Conservation (phyloP, 2,329 filamentous ascomycete species). For the Hortaea sp. region DNA sequence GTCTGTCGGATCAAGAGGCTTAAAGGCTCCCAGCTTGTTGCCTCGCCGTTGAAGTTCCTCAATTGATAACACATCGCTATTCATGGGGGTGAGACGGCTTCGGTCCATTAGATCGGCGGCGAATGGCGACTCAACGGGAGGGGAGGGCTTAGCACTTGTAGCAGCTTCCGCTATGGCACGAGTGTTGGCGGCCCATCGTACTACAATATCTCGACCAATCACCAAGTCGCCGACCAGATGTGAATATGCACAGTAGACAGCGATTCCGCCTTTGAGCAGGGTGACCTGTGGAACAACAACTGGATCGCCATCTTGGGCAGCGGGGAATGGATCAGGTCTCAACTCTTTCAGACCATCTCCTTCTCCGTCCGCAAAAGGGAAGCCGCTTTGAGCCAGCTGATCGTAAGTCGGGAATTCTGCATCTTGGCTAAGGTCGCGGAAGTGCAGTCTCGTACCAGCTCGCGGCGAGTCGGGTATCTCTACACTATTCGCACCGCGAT, state of each 20-base stretch:
- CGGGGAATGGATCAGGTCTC: constrained; percentile 1
- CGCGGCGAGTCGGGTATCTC: constrained; percentile 2
- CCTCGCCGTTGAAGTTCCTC: neutral
- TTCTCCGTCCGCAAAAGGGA: constrained; percentile 3
- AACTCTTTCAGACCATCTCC: constrained; percentile 2
- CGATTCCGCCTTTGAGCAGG: constrained; percentile 2
- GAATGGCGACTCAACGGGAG: neutral
- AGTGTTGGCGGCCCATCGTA: constrained; percentile 3
- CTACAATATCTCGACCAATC: neutral
- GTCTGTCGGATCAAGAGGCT: constrained; percentile 1
- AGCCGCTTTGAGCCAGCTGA: constrained; percentile 1
- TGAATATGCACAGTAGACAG: constrained; percentile 1
- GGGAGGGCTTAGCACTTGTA: neutral
- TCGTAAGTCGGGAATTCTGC: constrained; percentile 3
- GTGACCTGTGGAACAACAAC: constrained; percentile 2
- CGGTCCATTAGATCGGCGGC: neutral
- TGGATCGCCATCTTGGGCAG: neutral
- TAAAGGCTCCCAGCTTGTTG: constrained; percentile 1
- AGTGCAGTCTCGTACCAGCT: constrained; percentile 4
- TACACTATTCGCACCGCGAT: constrained; percentile 2
- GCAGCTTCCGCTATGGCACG: neutral
- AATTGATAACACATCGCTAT: neutral
- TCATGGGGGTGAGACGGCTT: neutral
- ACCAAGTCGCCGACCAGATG: constrained; percentile 4
- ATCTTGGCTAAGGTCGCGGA: constrained; percentile 3